Conservation (phyloP, 176 grass and related monocot species). For the Areca catechu region DNA sequence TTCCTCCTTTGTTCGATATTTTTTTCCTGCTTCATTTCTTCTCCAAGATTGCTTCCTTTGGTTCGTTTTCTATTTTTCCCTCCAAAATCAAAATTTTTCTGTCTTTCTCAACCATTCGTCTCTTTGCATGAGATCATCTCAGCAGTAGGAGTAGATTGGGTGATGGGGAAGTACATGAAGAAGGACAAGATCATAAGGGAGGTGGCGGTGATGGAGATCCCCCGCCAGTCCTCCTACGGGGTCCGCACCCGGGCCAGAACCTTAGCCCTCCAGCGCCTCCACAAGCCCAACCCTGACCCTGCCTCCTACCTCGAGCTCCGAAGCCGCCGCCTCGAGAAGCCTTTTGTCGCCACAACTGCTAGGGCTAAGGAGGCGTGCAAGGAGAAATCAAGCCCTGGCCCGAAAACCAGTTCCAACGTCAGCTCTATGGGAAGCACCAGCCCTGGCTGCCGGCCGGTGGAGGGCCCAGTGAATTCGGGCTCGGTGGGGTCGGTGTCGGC, state of each 20-base stretch:
- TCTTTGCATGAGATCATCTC: neutral
- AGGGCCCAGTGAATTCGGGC: neutral
- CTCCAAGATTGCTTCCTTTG: neutral
- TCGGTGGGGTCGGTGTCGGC: neutral
- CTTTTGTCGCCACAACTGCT: neutral
- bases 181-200: slow-evolving; percentile 9
- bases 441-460: neutral
- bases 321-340: slow-evolving; percentile 31
- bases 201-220: neutral
- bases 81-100: neutral
- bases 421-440: too few relatives aligned
- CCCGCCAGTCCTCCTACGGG: neutral
- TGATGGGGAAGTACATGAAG: slow-evolving; percentile 6
- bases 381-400: neutral
- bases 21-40: too few relatives aligned
- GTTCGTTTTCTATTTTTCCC: neutral
- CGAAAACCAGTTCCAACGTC: neutral
- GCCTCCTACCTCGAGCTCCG: slow-evolving; percentile 35
- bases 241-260: slow-evolving; percentile 17
- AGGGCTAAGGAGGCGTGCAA: neutral
- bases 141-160: neutral
- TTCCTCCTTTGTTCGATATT: too few relatives aligned
- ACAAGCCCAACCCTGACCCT: neutral
- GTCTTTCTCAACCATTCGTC: neutral
- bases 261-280: slow-evolving; percentile 11